Evolutionary conservation across 73 alveolate genomes (phyloP).

Genomic region (Paramecium caudatum): DNA sequence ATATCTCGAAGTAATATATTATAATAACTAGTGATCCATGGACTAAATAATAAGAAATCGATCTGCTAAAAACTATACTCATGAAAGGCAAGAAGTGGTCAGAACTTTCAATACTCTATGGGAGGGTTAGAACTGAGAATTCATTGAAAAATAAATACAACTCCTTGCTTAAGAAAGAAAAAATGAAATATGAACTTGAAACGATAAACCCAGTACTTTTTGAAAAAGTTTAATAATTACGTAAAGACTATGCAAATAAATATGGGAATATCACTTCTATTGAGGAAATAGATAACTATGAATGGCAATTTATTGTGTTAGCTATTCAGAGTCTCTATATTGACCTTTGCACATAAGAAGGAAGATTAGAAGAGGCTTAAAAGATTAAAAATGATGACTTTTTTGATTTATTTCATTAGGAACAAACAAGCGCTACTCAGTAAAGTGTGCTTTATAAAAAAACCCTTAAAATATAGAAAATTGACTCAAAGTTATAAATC

Average conservation of each 20-base stretch:
- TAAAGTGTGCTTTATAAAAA: slow-evolving; percentile 11
- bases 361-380: slow-evolving; percentile 45
- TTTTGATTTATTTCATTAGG: slow-evolving; percentile 31
- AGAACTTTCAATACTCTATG: slow-evolving; percentile 44
- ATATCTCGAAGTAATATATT: slow-evolving; percentile 54
- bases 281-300: slow-evolving; percentile 67
- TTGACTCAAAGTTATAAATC: neutral
- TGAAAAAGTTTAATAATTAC: slow-evolving; percentile 18
- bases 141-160: slow-evolving; percentile 64
- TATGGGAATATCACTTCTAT: slow-evolving; percentile 62
- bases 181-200: slow-evolving; percentile 61
- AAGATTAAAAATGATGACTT: slow-evolving; percentile 58
- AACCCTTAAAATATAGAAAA: neutral
- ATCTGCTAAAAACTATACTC: slow-evolving; percentile 42
- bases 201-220: slow-evolving; percentile 58
- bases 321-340: slow-evolving; percentile 23
- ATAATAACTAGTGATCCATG: slow-evolving; percentile 59
- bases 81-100: slow-evolving; percentile 68
- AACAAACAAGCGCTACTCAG: neutral
- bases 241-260: slow-evolving; percentile 45
- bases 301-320: slow-evolving; percentile 63
- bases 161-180: slow-evolving; percentile 34
- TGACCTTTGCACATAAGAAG: slow-evolving; percentile 13
- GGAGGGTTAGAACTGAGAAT: slow-evolving; percentile 65
- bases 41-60: slow-evolving; percentile 65